Evolutionary conservation across 306 rosid species (phyloP).

Genomic region (Acacia acuminata): DNA sequence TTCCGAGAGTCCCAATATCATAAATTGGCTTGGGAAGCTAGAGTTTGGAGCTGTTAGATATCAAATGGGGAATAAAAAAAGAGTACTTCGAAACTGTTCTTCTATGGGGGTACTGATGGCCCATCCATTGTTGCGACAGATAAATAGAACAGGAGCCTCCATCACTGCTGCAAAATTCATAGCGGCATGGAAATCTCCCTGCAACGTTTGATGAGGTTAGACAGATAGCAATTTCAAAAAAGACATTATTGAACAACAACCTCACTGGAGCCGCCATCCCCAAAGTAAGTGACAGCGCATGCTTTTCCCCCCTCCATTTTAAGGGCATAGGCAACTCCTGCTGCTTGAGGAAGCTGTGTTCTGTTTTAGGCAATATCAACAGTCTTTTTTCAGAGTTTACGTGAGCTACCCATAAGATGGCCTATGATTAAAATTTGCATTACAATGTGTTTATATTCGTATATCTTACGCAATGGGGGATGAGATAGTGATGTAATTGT

Average conservation of each 20-base stretch:
- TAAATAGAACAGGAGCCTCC: slow-evolving; percentile 56
- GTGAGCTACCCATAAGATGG: background rate
- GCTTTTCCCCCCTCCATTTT: slow-evolving; percentile 64
- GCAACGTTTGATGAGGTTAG: slow-evolving; percentile 31
- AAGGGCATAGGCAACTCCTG: slow-evolving; percentile 72
- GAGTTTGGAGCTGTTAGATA: background rate
- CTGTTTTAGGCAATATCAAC: slow-evolving; percentile 42
- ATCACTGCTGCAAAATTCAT: slow-evolving; percentile 64
- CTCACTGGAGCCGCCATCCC: slow-evolving; percentile 76
- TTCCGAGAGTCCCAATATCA: background rate
- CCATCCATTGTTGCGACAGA: slow-evolving; percentile 68
- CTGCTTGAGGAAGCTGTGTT: slow-evolving; percentile 82
- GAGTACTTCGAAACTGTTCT: slow-evolving; percentile 64
- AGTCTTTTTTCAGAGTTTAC: slow-evolving; percentile 19
- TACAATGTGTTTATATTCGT: slow-evolving; percentile 15
- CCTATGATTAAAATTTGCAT: background rate
- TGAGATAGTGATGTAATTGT: slow-evolving; percentile 67
- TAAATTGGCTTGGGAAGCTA: background rate
- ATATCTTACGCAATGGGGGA: slow-evolving; percentile 78
- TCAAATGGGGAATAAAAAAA: background rate
- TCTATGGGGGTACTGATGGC: slow-evolving; percentile 61
- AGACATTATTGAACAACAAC: slow-evolving; percentile 30
- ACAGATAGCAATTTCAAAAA: slow-evolving; percentile 9
- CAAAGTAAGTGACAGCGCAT: slow-evolving; percentile 60
- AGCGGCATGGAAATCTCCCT: slow-evolving; percentile 71